Base-by-base conservation (phyloP, 208 protist species). In the Acanthamoeba sp. region DNA sequence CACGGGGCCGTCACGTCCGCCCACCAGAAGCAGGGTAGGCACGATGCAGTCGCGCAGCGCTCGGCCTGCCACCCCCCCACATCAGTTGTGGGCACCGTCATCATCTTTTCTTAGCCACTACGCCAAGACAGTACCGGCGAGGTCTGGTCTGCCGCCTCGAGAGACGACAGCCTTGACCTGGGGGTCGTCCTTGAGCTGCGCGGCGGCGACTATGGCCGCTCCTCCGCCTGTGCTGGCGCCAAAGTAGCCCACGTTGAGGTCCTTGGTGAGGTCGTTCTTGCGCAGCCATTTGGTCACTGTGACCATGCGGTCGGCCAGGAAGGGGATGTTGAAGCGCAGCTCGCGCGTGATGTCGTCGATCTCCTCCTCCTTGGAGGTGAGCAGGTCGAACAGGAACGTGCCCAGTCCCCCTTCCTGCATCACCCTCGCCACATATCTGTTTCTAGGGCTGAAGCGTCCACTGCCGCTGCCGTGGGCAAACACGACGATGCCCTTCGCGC, bases 381-480 rank as follows among this genome's bases (percentile, higher is more conserved):
- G 76, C 36, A 94, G 55, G 36, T 94, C 92, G 45, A 94, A 94
- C 38, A 94, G 76, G 59, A 87, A 89, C 7, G 92, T 94, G 1
- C 29, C 69, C 38, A 94, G 36, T 14, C 92, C 92, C 16, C 40
- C 69, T 16, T 90, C 50, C 34, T 94, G 48, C 50, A 94, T 59
- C 2, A 69, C 45, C 40, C 29, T 7, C 16, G 92, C 92, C 48
- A 94, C 92, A 27, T 90, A 90, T 52, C 59, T 42, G n/a, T 94
- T 94, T 10, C 92, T 29, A 16, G 76, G 50, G 38, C 76, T 91
- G 34, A 91, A 71, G 38, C 92, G 71, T n/a, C 71, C 42, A 32
- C 50, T 76, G 48, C 92, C 92, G 76, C 76, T 90, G 29, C 92
- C 92, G 42, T 94, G 92, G 14, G 92, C 92, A 48, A 94, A 94